phyloP scores from a whole-genome alignment of 495 filamentous ascomycete species.

The Pseudevernia furfuracea region DNA sequence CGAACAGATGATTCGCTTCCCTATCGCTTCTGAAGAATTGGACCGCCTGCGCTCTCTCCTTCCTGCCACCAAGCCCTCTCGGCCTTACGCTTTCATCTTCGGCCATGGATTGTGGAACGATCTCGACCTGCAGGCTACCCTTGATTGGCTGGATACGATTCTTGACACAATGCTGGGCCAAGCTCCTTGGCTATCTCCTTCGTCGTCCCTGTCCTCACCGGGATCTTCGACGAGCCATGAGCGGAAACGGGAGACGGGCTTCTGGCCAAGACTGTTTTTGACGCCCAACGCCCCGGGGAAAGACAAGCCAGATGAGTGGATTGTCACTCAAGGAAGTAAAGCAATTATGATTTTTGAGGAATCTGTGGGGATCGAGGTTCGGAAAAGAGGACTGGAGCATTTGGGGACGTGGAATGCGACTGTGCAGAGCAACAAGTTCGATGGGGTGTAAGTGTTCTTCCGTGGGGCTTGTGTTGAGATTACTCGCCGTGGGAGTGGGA shows the following conservation, averaged over 20 bases:
- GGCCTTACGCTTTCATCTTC: conserved; percentile 41
- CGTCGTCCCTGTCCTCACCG: neutral
- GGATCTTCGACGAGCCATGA: conserved; percentile 4
- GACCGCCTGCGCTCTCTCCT: conserved; percentile 35
- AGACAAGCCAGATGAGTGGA: conserved; percentile 46
- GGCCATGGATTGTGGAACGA: conserved; percentile 49
- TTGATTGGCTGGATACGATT: conserved; percentile 40
- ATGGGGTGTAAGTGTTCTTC: conserved; percentile 37
- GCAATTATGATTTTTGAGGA: conserved; percentile 44
- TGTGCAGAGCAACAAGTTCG: conserved; percentile 44
- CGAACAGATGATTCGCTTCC: conserved; percentile 44
- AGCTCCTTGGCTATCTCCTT: conserved; percentile 27
- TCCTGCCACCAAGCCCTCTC: conserved; percentile 31
- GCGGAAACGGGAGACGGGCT: conserved; percentile 18
- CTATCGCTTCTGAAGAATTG: conserved; percentile 39
- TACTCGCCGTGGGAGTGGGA: neutral
- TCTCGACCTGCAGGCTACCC: conserved; percentile 39
- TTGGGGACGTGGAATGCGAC: conserved; percentile 50
- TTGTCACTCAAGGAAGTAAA: conserved; percentile 46
- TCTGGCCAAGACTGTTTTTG: conserved; percentile 40
- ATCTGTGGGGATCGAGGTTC: conserved; percentile 33
- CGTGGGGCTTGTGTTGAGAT: neutral
- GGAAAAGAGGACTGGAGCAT: conserved; percentile 39
- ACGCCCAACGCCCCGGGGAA: conserved; percentile 48
- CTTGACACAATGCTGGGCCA: conserved; percentile 28